Conservation (phyloP, 1,284 basidiomycete species). For the Irpex sp. region DNA sequence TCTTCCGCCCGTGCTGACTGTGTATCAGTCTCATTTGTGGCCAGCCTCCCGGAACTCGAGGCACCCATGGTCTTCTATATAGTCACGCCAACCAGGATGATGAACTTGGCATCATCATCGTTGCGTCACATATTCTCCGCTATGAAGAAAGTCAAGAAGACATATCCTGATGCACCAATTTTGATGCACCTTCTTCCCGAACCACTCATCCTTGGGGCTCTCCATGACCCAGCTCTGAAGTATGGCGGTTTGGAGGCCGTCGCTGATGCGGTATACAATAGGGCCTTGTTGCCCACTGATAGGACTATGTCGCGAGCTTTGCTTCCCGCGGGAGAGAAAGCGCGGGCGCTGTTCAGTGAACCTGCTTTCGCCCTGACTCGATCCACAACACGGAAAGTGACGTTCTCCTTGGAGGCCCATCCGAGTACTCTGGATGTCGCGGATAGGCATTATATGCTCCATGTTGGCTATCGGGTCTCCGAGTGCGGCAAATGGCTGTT, state of each 20-base stretch:
- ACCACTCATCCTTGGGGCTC: constrained; percentile 41
- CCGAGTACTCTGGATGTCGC: constrained; percentile 58
- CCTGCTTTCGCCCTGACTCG: constrained; percentile 64
- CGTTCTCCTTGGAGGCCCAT: constrained; percentile 40
- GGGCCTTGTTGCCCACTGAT: constrained; percentile 57
- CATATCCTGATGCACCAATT: constrained; percentile 39
- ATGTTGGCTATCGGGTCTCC: constrained; percentile 69
- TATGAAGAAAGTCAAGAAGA: constrained; percentile 50
- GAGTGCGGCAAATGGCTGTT: constrained; percentile 70
- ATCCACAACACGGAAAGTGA: constrained; percentile 39
- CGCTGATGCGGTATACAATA: constrained; percentile 65
- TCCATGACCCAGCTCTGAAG: constrained; percentile 35
- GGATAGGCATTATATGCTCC: constrained; percentile 67
- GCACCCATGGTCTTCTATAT: constrained; percentile 63
- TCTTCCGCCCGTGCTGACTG: not conserved
- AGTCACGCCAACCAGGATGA: constrained; percentile 51
- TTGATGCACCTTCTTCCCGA: constrained; percentile 73
- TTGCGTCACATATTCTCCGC: constrained; percentile 65
- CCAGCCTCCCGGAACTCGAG: constrained; percentile 36
- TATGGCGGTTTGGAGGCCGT: constrained; percentile 43
- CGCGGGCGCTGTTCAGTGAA: constrained; percentile 52
- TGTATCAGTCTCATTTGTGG: constrained; percentile 38
- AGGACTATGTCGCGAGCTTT: constrained; percentile 55
- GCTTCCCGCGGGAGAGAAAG: constrained; percentile 33
- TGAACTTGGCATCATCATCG: constrained; percentile 54